A percentile compares a stretch with the other conserved stretches of the same genome.
These are phyloP conservation scores for Zalaria obscura DNA, from an alignment of 2,329 filamentous ascomycete genomes.

Conservation along the genomic window DNA sequence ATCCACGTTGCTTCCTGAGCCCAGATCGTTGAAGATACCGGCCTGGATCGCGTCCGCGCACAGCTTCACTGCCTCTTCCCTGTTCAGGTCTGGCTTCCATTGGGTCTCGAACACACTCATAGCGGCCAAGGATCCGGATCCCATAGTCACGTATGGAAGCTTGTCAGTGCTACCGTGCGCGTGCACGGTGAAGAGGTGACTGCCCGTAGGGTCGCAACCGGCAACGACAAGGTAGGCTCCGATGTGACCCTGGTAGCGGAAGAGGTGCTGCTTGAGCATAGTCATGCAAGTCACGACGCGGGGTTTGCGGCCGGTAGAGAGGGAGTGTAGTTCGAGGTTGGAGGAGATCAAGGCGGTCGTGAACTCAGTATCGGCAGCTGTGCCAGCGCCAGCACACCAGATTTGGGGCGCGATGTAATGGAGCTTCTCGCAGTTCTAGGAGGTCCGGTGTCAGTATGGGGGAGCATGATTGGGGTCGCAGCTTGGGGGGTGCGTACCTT, in stretches of 20 bases:
- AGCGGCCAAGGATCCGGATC: slow-evolving; percentile 83
- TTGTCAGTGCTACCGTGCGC: slow-evolving; percentile 98
- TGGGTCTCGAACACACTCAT: slow-evolving; percentile 97
- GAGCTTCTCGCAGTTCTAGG: slow-evolving; percentile 91
- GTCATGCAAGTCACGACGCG: slow-evolving; percentile 99
- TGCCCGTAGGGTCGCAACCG: slow-evolving; percentile 88
- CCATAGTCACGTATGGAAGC: slow-evolving; percentile 98
- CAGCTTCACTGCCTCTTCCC: slow-evolving; percentile 70
- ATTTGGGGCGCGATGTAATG: slow-evolving; percentile 98
- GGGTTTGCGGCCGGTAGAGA: slow-evolving; percentile 91
- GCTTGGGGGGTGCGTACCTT: slow-evolving; percentile 42
- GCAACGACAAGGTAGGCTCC: slow-evolving; percentile 96
- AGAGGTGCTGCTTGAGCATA: slow-evolving; percentile 97
- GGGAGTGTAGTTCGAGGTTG: slow-evolving; percentile 91
- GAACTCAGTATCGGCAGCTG: slow-evolving; percentile 96
- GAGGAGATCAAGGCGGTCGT: slow-evolving; percentile 97
- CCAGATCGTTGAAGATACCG: slow-evolving; percentile 97
- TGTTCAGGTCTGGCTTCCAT: slow-evolving; percentile 69
- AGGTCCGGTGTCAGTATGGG: background rate
- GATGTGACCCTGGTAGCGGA: slow-evolving; percentile 95
- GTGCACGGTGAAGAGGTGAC: slow-evolving; percentile 94
- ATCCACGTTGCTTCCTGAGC: slow-evolving; percentile 94
- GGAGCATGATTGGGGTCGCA: background rate
- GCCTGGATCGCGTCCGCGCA: slow-evolving; percentile 80
- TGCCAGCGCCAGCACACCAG: slow-evolving; percentile 97